These are phyloP conservation scores for Phalaenopsis equestris DNA, from an alignment of 106 monocot species.

Conservation along the genomic window DNA sequence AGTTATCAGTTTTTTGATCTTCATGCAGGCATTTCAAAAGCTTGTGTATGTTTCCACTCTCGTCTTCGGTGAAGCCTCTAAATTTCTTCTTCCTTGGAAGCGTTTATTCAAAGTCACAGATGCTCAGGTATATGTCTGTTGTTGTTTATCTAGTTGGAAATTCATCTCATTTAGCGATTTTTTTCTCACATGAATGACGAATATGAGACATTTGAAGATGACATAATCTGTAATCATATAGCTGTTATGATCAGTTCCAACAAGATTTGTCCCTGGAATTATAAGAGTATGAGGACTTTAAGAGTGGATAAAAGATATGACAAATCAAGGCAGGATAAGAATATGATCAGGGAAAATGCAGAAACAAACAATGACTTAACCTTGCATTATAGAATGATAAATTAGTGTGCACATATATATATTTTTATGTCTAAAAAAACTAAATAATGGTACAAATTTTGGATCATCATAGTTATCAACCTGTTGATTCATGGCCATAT, in stretches of 20 bases:
- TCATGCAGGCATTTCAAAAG: slow-evolving; percentile 90
- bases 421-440: neutral
- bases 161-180: neutral
- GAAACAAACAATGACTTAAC: neutral
- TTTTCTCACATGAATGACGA: neutral
- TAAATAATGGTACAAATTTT: neutral
- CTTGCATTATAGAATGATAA: neutral
- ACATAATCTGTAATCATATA: neutral
- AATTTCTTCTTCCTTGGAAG: slow-evolving; percentile 97
- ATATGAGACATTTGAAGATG: neutral
- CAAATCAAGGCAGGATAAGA: neutral
- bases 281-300: neutral
- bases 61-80: slow-evolving; percentile 86
- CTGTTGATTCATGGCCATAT: too few relatives aligned
- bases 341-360: neutral
- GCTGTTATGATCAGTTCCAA: neutral
- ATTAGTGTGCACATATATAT: neutral
- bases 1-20: slow-evolving; percentile 9
- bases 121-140: slow-evolving; percentile 62
- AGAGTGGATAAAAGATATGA: neutral
- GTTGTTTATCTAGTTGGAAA: neutral
- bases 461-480: too few relatives aligned
- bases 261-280: neutral
- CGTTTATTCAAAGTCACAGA: slow-evolving; percentile 95
- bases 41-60: slow-evolving; percentile 88